phyloP scores from a whole-genome alignment of 192 early-diverging fungal species.

The Mortierella hygrophila region DNA sequence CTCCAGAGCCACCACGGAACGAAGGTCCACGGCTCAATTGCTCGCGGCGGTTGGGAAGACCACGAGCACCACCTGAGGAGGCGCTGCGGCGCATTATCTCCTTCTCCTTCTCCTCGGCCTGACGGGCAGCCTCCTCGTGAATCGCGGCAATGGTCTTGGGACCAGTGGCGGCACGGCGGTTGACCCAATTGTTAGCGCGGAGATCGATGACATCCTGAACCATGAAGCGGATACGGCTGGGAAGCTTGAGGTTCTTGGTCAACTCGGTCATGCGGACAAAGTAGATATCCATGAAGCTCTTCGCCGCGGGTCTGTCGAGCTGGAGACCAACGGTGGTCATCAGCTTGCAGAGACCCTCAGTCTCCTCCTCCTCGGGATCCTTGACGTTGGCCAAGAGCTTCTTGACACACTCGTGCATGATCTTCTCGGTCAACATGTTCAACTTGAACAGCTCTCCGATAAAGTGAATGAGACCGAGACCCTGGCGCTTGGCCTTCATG shows the following conservation, averaged over 20 bases:
- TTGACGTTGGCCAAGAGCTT: slow-evolving; percentile 79
- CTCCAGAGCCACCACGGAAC: slow-evolving; percentile 62
- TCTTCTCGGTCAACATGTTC: slow-evolving; percentile 91
- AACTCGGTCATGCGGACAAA: slow-evolving; percentile 88
- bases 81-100: slow-evolving; percentile 76
- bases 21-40: slow-evolving; percentile 72
- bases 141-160: slow-evolving; percentile 96
- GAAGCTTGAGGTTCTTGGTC: slow-evolving; percentile 73
- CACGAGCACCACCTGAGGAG: slow-evolving; percentile 71
- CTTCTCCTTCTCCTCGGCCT: slow-evolving; percentile 84
- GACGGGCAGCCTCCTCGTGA: slow-evolving; percentile 80
- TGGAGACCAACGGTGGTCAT: slow-evolving; percentile 89
- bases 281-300: slow-evolving; percentile 84
- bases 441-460: slow-evolving; percentile 97
- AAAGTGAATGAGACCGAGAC: slow-evolving; percentile 92
- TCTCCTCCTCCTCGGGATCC: slow-evolving; percentile 94
- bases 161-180: slow-evolving; percentile 71
- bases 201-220: slow-evolving; percentile 90
- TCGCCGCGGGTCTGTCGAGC: slow-evolving; percentile 69
- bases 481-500: slow-evolving; percentile 93
- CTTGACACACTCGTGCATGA: slow-evolving; percentile 94
- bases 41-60: slow-evolving; percentile 73
- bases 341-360: slow-evolving; percentile 93
- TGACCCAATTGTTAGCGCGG: slow-evolving; percentile 82
- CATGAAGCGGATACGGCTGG: slow-evolving; percentile 95